phyloP scores from a whole-genome alignment of 139 green algal genomes.

The Marvania coccoides region DNA sequence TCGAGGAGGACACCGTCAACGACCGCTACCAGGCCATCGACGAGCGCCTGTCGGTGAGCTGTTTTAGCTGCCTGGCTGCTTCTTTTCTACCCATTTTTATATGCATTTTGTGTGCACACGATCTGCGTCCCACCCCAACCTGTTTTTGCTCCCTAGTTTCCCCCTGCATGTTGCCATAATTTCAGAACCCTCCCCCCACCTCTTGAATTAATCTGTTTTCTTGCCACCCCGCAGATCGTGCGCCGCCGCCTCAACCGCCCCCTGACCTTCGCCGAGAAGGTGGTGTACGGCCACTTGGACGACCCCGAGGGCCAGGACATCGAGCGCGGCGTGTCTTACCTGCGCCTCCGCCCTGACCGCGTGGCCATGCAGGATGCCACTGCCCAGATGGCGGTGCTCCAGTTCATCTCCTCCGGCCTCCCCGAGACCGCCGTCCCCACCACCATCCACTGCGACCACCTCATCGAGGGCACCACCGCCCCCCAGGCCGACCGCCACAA shows the following conservation, averaged over 20 bases:
- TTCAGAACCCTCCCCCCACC: not conserved
- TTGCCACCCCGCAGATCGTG: constrained; percentile 54
- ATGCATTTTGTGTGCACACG: not conserved
- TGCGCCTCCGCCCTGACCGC: constrained; percentile 81
- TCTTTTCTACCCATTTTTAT: not conserved
- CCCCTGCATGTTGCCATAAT: not conserved
- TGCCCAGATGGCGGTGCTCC: constrained; percentile 93
- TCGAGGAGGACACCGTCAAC: constrained; percentile 73
- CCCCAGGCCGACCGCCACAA: constrained; percentile 71
- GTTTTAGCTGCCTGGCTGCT: not conserved
- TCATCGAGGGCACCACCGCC: constrained; percentile 91
- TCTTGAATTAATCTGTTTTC: not conserved
- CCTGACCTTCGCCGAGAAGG: constrained; percentile 88
- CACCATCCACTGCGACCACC: constrained; percentile 93
- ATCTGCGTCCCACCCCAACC: not conserved
- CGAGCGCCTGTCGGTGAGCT: constrained; percentile 59
- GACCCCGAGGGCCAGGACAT: constrained; percentile 79
- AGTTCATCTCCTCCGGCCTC: constrained; percentile 93
- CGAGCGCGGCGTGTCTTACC: constrained; percentile 76
- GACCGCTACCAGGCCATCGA: constrained; percentile 84
- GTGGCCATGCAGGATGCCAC: constrained; percentile 96
- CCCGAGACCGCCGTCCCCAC: constrained; percentile 82
- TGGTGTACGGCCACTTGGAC: constrained; percentile 92
- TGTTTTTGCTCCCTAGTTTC: not conserved
- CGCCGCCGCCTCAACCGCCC: constrained; percentile 77